These are phyloP conservation scores for Penicillium sp. DNA, from an alignment of 2,329 filamentous ascomycete species.

Conservation along the genomic window DNA sequence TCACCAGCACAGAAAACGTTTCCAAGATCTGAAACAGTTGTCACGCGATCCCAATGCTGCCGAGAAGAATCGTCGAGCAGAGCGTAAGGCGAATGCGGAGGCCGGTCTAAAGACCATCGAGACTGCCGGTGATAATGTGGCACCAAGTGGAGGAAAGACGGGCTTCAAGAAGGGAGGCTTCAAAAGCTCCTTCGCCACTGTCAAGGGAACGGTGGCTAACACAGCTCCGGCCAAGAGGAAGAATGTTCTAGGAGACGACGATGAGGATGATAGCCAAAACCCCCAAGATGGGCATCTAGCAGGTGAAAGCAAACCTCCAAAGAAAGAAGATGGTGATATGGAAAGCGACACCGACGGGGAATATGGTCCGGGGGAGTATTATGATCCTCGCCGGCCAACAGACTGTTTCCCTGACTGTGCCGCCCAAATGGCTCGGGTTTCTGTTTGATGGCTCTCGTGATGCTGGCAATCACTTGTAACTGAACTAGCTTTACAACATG, in stretches of 20 bases:
- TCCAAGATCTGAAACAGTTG: conserved; percentile 49
- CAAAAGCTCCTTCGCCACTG: conserved; percentile 69
- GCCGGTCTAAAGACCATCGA: conserved; percentile 41
- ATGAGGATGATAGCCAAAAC: conserved; percentile 32
- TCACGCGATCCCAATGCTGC: conserved; percentile 45
- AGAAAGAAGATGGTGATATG: conserved; percentile 47
- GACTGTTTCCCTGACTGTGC: conserved; percentile 47
- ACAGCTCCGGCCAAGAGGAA: conserved; percentile 35
- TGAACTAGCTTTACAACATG: background rate
- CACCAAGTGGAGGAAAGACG: conserved; percentile 20
- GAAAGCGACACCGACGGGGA: conserved; percentile 71
- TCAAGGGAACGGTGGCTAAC: conserved; percentile 39
- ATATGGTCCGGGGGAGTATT: conserved; percentile 53
- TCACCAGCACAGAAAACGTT: conserved; percentile 82
- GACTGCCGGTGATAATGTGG: conserved; percentile 27
- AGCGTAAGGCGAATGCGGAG: conserved; percentile 45
- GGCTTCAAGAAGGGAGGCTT: conserved; percentile 79
- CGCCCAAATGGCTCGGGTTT: conserved; percentile 22
- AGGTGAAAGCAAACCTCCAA: conserved; percentile 2
- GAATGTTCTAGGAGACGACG: conserved; percentile 46
- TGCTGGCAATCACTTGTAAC: background rate
- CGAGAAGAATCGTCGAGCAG: conserved; percentile 44
- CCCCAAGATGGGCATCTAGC: conserved; percentile 10
- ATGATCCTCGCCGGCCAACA: conserved; percentile 54
- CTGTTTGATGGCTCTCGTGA: conserved; percentile 2